Evolutionary conservation across 2,329 filamentous ascomycete genomes (phyloP).

Genomic region (Fusarium compactum): DNA sequence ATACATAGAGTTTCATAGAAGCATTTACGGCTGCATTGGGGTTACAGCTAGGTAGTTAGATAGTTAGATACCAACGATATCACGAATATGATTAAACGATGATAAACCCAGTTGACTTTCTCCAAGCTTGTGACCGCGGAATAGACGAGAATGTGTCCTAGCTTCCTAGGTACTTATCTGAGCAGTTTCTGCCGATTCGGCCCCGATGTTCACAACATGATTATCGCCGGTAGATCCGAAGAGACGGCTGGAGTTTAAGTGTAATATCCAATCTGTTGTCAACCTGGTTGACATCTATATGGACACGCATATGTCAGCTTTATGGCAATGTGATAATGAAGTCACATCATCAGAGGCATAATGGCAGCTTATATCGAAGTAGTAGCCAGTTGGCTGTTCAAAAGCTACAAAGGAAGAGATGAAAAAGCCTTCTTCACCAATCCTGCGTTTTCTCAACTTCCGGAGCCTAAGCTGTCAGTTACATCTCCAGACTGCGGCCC

Average conservation of each 20-base stretch:
- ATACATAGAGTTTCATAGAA: neutral
- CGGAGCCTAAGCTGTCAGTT: slow-evolving; percentile 54
- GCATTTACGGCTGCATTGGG: slow-evolving; percentile 2
- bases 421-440: slow-evolving; percentile 54
- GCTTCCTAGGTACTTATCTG: neutral
- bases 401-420: slow-evolving; percentile 53
- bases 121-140: neutral
- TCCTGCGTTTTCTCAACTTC: slow-evolving; percentile 52
- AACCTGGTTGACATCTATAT: neutral
- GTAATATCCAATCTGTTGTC: neutral
- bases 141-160: neutral
- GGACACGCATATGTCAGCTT: neutral
- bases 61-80: neutral
- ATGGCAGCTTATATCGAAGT: slow-evolving; percentile 52
- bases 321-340: neutral
- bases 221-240: slow-evolving; percentile 40
- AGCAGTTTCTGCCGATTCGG: slow-evolving; percentile 38
- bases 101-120: neutral
- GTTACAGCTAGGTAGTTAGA: neutral
- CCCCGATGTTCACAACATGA: slow-evolving; percentile 17
- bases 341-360: neutral
- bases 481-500: slow-evolving; percentile 56
- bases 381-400: slow-evolving; percentile 55
- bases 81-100: neutral
- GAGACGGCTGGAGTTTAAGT: neutral